Base-by-base conservation (phyloP, 768 basidiomycete species). In the Trametopsis cervina region DNA sequence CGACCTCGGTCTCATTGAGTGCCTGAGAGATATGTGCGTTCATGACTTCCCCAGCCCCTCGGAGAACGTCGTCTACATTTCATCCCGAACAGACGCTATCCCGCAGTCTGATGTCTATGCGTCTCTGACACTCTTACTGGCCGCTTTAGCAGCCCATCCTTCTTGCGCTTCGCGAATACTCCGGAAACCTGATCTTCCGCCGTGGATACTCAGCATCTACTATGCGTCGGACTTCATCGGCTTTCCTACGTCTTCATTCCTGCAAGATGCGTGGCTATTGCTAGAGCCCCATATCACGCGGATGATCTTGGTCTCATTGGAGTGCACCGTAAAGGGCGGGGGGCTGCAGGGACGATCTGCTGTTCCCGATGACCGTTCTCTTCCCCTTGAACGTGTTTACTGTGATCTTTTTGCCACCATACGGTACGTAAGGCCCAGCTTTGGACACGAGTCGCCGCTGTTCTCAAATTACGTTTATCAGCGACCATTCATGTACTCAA, bases 41-140 rank as follows among this genome's bases (percentile, higher is more conserved):
- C 29, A 40, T 13, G 45, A 47, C 36, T 47, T 47, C 36, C 45
- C 45, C 18, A 47, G 40, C 23, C 45, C 45, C 22, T 33, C 45
- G 12, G 37, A 11, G 5, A 47, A 37, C 36, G 36, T 47, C 37
- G 23, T 47, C 45, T 38, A 37, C 20, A 47, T 37, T 23, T 22
- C 45, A 12, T 20, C 40, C 4, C 45, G 45, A 4, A 47, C 33
- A 37, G 45, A 47, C 21, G 35, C 35, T 22, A 39, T 47, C 35
- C 35, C 45, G 17, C n/a, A 7, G 7, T 47, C 45, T 9, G 45
- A 47, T 20, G 45, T 47, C 35, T 47, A 47, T 25, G 45, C 36
- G 12, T 47, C 35, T 10, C 29, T 47, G 22, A 47, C 40, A 6
- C 45, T 47, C 20, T 37, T 47, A 17, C 40, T 47, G n/a, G 45